These are phyloP conservation scores for Neurospora sp. DNA, from an alignment of 495 filamentous ascomycete genomes.

Conservation along the genomic window DNA sequence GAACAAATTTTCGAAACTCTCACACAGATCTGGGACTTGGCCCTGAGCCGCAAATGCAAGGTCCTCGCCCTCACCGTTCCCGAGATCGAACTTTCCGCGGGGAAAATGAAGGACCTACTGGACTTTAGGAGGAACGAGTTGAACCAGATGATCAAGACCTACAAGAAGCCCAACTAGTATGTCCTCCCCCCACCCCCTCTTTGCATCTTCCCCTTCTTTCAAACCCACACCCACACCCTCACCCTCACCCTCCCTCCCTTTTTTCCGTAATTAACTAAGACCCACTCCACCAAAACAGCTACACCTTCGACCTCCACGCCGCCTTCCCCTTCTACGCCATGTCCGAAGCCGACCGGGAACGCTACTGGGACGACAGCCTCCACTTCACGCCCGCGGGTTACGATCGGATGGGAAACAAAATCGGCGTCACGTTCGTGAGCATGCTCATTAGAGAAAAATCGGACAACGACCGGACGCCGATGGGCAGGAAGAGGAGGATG, in stretches of 20 bases:
- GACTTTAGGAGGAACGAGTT: constrained; percentile 33
- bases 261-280: neutral
- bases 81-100: constrained; percentile 21
- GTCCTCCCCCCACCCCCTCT: constrained; percentile 10
- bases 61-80: constrained; percentile 53
- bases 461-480: constrained; percentile 5
- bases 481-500: constrained; percentile 21
- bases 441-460: constrained; percentile 30
- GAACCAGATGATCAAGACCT: constrained; percentile 42
- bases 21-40: constrained; percentile 35
- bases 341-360: constrained; percentile 26
- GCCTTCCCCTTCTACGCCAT: constrained; percentile 45
- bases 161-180: constrained; percentile 36
- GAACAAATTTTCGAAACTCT: constrained; percentile 32
- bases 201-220: neutral
- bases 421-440: constrained; percentile 37
- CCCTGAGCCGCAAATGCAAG: constrained; percentile 36
- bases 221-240: neutral
- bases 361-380: constrained; percentile 52
- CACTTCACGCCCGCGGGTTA: constrained; percentile 53
- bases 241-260: neutral
- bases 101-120: constrained; percentile 13
- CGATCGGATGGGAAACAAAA: constrained; percentile 44
- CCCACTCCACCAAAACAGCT: constrained; percentile 16
- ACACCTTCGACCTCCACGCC: constrained; percentile 43